phyloP scores from a whole-genome alignment of 768 basidiomycete species.

The Tricholoma sp. region DNA sequence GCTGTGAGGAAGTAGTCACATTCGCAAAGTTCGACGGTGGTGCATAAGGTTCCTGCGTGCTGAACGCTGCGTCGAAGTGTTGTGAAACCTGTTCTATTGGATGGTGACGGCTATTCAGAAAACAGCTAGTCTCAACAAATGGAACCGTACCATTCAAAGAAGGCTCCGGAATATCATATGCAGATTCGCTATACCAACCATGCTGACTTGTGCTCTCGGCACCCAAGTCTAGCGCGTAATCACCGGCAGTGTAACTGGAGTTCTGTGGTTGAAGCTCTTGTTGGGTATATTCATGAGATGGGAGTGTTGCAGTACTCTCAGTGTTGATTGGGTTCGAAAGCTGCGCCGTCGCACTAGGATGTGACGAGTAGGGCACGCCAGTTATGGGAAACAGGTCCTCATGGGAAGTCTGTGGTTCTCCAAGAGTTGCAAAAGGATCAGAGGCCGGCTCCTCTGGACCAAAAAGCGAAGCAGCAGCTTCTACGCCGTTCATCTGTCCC shows the following conservation, averaged over 20 bases:
- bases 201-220: conserved; percentile 17
- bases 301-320: not conserved
- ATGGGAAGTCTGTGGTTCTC: conserved; percentile 26
- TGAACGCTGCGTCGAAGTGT: conserved; percentile 3
- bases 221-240: conserved; percentile 6
- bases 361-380: conserved; percentile 6
- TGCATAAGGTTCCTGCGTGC: conserved; percentile 32
- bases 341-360: conserved; percentile 5
- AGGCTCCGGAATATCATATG: not conserved
- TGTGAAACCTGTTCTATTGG: conserved; percentile 7
- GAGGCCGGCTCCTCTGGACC: conserved; percentile 55
- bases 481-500: conserved; percentile 53
- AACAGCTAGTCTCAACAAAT: not conserved
- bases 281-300: conserved; percentile 18
- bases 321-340: not conserved
- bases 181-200: conserved; percentile 24
- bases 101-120: conserved; percentile 3
- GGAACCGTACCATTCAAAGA: not conserved
- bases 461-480: conserved; percentile 81
- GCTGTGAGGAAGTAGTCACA: conserved; percentile 13
- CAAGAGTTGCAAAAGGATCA: conserved; percentile 63
- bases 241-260: conserved; percentile 6
- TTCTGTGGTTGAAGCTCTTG: conserved; percentile 2
- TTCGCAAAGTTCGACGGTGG: conserved; percentile 20
- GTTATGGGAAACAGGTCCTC: conserved; percentile 14